A percentile compares a stretch with the other conserved stretches of the same genome.
phyloP scores from a whole-genome alignment of 208 protist genomes.

The Polymyxa betae region DNA sequence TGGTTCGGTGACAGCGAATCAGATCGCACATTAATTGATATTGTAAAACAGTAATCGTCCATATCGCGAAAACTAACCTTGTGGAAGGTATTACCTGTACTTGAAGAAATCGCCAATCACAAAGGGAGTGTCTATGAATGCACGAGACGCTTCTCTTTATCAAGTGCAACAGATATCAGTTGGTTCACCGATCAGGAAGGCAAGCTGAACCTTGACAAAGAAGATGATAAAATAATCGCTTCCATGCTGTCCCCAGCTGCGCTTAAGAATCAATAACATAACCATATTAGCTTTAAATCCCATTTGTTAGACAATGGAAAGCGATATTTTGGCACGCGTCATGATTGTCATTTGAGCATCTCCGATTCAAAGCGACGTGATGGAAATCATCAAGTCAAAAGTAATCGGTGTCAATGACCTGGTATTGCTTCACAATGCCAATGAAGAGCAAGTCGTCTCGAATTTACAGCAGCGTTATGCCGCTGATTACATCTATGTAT shows the following conservation, averaged over 20 bases:
- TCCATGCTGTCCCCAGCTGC: too few relatives aligned
- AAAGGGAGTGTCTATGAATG: background rate
- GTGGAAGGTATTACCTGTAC: background rate
- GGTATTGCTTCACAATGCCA: background rate
- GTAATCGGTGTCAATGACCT: constrained; percentile 21
- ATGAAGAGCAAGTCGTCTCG: background rate
- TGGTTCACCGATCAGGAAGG: background rate
- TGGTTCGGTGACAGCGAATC: constrained; percentile 61
- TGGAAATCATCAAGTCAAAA: background rate
- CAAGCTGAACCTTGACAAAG: background rate
- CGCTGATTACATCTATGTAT: constrained; percentile 30
- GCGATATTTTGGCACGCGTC: background rate
- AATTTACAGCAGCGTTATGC: background rate
- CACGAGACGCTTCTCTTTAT: background rate
- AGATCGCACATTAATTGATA: constrained; percentile 5
- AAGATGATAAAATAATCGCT: background rate
- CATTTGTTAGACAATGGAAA: too few relatives aligned
- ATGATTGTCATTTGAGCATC: background rate
- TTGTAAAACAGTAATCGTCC: background rate
- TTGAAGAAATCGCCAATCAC: background rate
- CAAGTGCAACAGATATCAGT: background rate
- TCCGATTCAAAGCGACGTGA: background rate
- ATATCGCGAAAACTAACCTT: background rate
- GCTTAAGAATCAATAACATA: too few relatives aligned
- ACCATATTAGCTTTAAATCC: too few relatives aligned